Evolutionary conservation across 805 yeast genomes (phyloP).

Genomic region (Jamesozyma gamospora): DNA sequence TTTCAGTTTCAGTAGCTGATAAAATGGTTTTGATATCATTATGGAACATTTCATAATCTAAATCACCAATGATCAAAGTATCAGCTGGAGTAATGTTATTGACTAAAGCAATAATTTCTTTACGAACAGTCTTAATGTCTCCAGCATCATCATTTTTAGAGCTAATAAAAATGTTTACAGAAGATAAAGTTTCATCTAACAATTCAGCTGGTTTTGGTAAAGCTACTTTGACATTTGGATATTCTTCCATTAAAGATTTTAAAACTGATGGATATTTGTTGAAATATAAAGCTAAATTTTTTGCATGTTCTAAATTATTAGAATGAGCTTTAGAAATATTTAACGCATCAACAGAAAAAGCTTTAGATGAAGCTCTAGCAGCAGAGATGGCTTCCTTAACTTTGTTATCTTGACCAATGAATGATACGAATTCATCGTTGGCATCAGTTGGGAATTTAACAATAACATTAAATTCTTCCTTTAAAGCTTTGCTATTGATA

Average conservation of each 20-base stretch:
- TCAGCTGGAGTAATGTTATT: slow-evolving; percentile 62
- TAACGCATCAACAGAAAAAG: slow-evolving; percentile 52
- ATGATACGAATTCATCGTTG: slow-evolving; percentile 42
- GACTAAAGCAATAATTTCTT: slow-evolving; percentile 60
- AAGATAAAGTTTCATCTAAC: slow-evolving; percentile 30
- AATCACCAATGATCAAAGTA: slow-evolving; percentile 47
- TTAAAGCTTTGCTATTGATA: slow-evolving; percentile 46
- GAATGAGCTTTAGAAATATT: slow-evolving; percentile 88
- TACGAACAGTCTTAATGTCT: slow-evolving; percentile 55
- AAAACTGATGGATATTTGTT: slow-evolving; percentile 38
- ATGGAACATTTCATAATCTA: slow-evolving; percentile 40
- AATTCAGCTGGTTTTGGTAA: slow-evolving; percentile 40
- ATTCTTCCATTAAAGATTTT: slow-evolving; percentile 30
- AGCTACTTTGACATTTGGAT: slow-evolving; percentile 37
- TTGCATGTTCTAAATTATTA: slow-evolving; percentile 67
- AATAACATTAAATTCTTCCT: slow-evolving; percentile 45
- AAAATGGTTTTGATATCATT: slow-evolving; percentile 22
- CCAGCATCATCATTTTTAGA: slow-evolving; percentile 39
- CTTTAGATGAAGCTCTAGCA: slow-evolving; percentile 52
- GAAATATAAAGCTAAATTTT: slow-evolving; percentile 60
- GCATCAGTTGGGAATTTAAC: slow-evolving; percentile 42
- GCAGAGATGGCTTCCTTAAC: slow-evolving; percentile 51
- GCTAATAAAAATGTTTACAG: slow-evolving; percentile 47
- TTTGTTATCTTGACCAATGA: slow-evolving; percentile 53
- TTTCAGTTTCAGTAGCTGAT: slow-evolving; percentile 29